Evolutionary conservation across 2,329 filamentous ascomycete species (phyloP).

Genomic region (Graphiopsis chlorocephala): DNA sequence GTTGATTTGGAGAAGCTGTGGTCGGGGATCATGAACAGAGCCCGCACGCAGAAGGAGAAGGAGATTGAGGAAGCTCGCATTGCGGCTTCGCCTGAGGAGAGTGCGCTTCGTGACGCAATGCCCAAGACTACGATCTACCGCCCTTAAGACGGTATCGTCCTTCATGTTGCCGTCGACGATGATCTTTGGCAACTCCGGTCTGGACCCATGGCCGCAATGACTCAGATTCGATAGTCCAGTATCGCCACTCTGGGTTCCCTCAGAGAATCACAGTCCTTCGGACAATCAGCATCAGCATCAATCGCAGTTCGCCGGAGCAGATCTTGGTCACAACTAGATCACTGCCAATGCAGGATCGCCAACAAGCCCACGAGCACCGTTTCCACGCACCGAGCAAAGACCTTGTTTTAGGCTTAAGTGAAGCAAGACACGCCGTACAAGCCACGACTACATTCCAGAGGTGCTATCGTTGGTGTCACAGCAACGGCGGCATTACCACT

Average conservation of each 20-base stretch:
- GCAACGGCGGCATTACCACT: background rate
- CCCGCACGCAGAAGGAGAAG: constrained; percentile 25
- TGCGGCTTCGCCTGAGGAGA: constrained; percentile 7
- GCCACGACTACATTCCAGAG: too few relatives aligned
- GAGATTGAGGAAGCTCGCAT: constrained; percentile 10
- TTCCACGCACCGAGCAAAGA: background rate
- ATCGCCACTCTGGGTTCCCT: background rate
- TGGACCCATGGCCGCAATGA: background rate
- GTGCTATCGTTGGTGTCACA: too few relatives aligned
- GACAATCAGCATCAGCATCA: background rate
- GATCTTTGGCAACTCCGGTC: background rate
- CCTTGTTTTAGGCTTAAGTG: background rate
- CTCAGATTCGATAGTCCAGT: background rate
- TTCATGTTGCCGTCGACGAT: background rate
- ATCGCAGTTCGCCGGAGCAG: background rate
- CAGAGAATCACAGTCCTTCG: background rate
- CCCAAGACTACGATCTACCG: constrained; percentile 1
- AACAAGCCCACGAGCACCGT: background rate
- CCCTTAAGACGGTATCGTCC: background rate
- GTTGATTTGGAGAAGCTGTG: constrained; percentile 66
- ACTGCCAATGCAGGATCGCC: background rate
- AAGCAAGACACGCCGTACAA: background rate
- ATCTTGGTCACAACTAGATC: background rate
- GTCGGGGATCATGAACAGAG: constrained; percentile 35
- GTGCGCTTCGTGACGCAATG: background rate